These are phyloP conservation scores for Nitzschia inconspicua DNA, from an alignment of 108 stramenopile species.

Conservation along the genomic window DNA sequence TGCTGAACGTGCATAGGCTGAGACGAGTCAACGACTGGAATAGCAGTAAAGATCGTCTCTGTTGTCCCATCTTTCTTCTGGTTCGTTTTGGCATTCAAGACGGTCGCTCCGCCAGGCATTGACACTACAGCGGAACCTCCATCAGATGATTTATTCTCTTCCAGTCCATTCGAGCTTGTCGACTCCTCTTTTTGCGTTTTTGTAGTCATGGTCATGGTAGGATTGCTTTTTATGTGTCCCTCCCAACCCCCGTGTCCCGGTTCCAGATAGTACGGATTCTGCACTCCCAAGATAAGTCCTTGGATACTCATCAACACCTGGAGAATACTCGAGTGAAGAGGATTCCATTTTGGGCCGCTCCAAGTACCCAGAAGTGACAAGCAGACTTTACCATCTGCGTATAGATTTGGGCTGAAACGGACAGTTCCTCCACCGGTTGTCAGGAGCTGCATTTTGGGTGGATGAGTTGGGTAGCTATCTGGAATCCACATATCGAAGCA, in stretches of 20 bases:
- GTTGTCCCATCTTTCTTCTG: too few relatives aligned
- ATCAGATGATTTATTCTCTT: too few relatives aligned
- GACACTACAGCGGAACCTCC: too few relatives aligned
- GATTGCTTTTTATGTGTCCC: background rate
- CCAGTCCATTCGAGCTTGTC: too few relatives aligned
- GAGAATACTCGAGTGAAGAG: slow-evolving; percentile 52
- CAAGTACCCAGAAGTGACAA: slow-evolving; percentile 50
- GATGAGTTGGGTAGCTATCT: slow-evolving; percentile 55
- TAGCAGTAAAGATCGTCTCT: too few relatives aligned
- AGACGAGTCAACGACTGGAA: too few relatives aligned
- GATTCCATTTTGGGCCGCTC: slow-evolving; percentile 71
- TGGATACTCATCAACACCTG: slow-evolving; percentile 85
- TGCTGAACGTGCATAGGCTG: too few relatives aligned
- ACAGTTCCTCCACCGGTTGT: slow-evolving; percentile 76
- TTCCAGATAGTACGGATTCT: slow-evolving; percentile 86
- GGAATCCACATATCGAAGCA: slow-evolving; percentile 74
- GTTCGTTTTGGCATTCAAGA: too few relatives aligned
- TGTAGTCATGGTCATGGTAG: too few relatives aligned
- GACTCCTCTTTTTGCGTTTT: too few relatives aligned
- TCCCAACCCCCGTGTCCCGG: slow-evolving; percentile 40
- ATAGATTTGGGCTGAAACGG: slow-evolving; percentile 89
- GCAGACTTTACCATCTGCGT: slow-evolving; percentile 78
- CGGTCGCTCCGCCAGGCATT: too few relatives aligned
- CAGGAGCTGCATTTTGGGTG: slow-evolving; percentile 67
- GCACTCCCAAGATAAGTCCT: slow-evolving; percentile 65